These are phyloP conservation scores for Pleurotus pulmonarius DNA, from an alignment of 768 basidiomycete species.

Conservation along the genomic window DNA sequence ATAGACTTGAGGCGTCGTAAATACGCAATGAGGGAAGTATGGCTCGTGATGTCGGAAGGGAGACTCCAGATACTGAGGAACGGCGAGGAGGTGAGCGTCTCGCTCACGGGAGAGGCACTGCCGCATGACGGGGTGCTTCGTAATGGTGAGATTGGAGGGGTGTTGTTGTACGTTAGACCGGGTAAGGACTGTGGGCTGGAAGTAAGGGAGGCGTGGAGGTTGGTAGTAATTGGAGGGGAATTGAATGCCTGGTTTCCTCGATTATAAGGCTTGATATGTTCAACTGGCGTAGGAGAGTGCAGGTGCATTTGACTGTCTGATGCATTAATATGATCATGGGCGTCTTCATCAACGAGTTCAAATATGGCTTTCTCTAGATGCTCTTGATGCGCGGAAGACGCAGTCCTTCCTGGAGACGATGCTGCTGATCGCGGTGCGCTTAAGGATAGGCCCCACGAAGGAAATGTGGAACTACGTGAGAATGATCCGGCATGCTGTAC, in stretches of 20 bases:
- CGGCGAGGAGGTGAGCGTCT: background rate
- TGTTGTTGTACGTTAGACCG: background rate
- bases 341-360: slow-evolving; percentile 4
- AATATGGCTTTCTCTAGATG: slow-evolving; percentile 6
- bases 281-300: slow-evolving; percentile 2
- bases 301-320: background rate
- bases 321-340: background rate
- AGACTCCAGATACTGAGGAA: slow-evolving; percentile 3
- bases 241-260: background rate
- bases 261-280: slow-evolving; percentile 1
- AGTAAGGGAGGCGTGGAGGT: background rate
- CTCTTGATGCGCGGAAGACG: background rate
- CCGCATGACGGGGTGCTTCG: slow-evolving; percentile 1
- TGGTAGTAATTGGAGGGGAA: background rate
- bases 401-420: background rate
- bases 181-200: slow-evolving; percentile 7
- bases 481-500: background rate
- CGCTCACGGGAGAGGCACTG: background rate
- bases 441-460: background rate
- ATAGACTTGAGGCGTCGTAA: slow-evolving; percentile 4
- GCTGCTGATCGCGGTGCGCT: background rate
- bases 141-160: slow-evolving; percentile 2
- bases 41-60: slow-evolving; percentile 2
- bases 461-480: background rate
- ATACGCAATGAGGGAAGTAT: slow-evolving; percentile 1